Evolutionary conservation across 140 eudicot genomes (phyloP), one percentile per base, ranked within the genome.

Genomic region (Anethum foeniculum): DNA sequence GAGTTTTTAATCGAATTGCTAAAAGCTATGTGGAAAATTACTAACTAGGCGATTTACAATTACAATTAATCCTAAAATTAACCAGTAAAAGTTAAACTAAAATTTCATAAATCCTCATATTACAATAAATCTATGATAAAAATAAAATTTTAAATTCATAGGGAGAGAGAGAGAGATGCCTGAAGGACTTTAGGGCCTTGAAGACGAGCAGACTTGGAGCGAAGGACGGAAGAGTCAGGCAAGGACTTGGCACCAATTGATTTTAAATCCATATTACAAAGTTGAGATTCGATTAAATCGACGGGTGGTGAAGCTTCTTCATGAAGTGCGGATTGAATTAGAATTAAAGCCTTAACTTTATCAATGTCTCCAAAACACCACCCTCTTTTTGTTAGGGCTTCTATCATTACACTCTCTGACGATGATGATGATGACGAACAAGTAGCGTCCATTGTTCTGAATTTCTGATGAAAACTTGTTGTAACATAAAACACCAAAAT

Each of bases 101-200:
- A 43, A 34, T 3, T 43, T 0, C 0, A 43, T 0, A 43, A 43
- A 43, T 43, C 47, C 47, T 43, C 25, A 36, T 34, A 34, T 34
- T 34, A 34, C 38, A 34, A 34, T 34, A 1, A 34, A 34, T 34
- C 38, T n/a, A n/a, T n/a, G n/a, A n/a, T n/a, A n/a, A n/a, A n/a
- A n/a, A n/a, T n/a, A n/a, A n/a, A n/a, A n/a, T n/a, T n/a, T n/a
- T n/a, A n/a, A n/a, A n/a, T n/a, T n/a, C n/a, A n/a, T n/a, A 34
- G 19, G 3, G 28, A 28, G 34, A 48, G 27, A 44, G 30, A 44
- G 47, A 44, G 71, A 44, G 38, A 60, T 85, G 80, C 97, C 93
- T 94, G 98, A 41, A 94, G 97, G 71, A 94, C 90, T 86, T 84
- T 89, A 41, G 97, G 97, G 77, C 91, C 94, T 0, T 62, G 84